Base-by-base conservation (phyloP, 2,329 filamentous ascomycete genomes). In the Venturia nashicola region DNA sequence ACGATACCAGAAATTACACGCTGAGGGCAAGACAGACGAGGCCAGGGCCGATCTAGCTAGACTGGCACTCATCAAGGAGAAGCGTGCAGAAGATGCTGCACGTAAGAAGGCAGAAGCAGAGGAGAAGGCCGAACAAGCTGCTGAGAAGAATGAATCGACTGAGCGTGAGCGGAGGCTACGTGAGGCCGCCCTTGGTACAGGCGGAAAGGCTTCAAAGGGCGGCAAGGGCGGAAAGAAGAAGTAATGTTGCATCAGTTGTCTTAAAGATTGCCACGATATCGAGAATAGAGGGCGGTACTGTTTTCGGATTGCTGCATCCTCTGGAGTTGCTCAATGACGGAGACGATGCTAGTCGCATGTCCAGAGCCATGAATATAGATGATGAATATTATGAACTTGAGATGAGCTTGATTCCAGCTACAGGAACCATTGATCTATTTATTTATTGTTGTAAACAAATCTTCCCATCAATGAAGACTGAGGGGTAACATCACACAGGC, bases 1-100 rank as follows among this genome's bases (percentile, higher is more conserved):
- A 80, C 83, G 86, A 69, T 97, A 96, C 73, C 84, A 91, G 80
- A 96, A 95, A 78, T 76, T 97, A 70, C 93, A 97, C 72, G 90
- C 91, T 65, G 89, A 91, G 72, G 93, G 93, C 71, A 97, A 97
- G 85, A 97, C 94, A 55, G 94, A 99, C 66, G 90, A 97, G 81
- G 92, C 93, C 59, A 88, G 90, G 74, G 87, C 90, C 5, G 94
- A 99, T 76, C 73, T 97, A 69, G 93, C 91, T 65, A 84, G 94
- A 64, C 78, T 99, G 71, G 86, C 81, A 74, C 73, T 93, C 65
- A 91, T 99, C 68, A 85, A 87, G 59, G 90, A 96, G 81, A 88
- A 91, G 78, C 85, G 94, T 67, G 92, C 90, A 71, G 87, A 87
- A 23, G 93, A 96, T 71, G 85, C 90, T 62, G 89, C 86, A 39